These are phyloP conservation scores for Epichloe hybrida DNA, from an alignment of 2,329 filamentous ascomycete species.

Conservation along the genomic window DNA sequence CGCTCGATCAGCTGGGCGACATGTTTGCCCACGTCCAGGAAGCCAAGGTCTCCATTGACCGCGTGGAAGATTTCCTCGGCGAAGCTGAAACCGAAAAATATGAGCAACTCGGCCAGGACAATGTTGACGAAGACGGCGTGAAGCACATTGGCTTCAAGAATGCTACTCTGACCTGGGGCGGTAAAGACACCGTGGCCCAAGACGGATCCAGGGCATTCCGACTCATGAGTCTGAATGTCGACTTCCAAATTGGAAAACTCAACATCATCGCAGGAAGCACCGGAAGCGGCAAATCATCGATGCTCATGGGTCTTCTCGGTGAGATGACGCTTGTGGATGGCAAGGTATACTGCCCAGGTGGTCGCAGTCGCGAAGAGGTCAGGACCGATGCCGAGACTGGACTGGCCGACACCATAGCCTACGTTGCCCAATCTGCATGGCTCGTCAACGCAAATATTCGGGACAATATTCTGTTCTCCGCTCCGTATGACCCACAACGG, in stretches of 20 bases:
- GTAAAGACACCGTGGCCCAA: conserved; percentile 43
- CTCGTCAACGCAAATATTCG: conserved; percentile 90
- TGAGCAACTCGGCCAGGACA: conserved; percentile 60
- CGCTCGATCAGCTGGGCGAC: conserved; percentile 88
- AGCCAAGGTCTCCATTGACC: conserved; percentile 90
- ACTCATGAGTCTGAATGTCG: conserved; percentile 68
- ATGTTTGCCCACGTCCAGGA: conserved; percentile 99
- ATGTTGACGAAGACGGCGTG: conserved; percentile 53
- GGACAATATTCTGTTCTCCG: conserved; percentile 88
- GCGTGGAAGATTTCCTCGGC: conserved; percentile 83
- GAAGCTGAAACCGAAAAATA: conserved; percentile 98
- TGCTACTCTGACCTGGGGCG: conserved; percentile 82
- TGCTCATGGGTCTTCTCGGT: conserved; percentile 89
- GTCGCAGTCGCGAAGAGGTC: conserved; percentile 73
- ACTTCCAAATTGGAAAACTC: conserved; percentile 73
- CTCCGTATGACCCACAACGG: conserved; percentile 63
- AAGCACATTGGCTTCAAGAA: conserved; percentile 72
- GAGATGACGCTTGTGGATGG: conserved; percentile 87
- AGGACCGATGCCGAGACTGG: conserved; percentile 69
- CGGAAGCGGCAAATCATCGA: conserved; percentile 86
- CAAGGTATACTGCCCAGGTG: conserved; percentile 72
- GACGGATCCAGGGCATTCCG: conserved; percentile 65
- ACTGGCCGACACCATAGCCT: conserved; percentile 83
- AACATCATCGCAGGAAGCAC: conserved; percentile 91
- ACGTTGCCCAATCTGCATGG: conserved; percentile 95